Conservation (phyloP, 2,329 filamentous ascomycete genomes). For the Nemania abortiva region DNA sequence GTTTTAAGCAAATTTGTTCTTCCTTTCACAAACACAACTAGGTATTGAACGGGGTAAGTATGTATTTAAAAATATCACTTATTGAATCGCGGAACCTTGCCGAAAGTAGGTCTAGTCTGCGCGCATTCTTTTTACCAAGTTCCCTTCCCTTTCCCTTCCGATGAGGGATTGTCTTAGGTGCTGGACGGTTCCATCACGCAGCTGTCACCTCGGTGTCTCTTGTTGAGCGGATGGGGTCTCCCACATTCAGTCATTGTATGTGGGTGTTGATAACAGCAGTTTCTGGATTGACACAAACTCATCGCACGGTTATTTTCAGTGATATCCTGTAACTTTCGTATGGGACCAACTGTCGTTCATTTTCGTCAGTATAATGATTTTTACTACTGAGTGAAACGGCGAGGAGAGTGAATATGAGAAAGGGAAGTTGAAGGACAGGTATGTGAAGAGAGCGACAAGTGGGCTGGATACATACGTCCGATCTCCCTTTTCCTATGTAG, state of each 20-base stretch:
- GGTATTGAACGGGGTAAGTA: neutral
- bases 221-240: constrained; percentile 4
- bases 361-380: neutral
- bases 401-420: neutral
- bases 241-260: neutral
- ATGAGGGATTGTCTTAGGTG: neutral
- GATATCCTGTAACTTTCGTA: neutral
- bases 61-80: neutral
- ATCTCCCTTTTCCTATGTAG: constrained; percentile 7
- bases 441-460: neutral
- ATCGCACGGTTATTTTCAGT: neutral
- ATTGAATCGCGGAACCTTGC: neutral
- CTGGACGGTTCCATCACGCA: neutral
- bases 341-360: constrained; percentile 2
- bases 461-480: neutral
- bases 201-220: neutral
- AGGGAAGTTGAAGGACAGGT: neutral
- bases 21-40: neutral
- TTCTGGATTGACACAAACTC: constrained; percentile 3
- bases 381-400: neutral
- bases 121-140: neutral
- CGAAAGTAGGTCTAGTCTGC: neutral
- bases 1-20: neutral
- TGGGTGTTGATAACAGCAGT: neutral
- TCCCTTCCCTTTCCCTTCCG: neutral